Evolutionary conservation across 768 basidiomycete genomes (phyloP).

Genomic region (Mycena polygramma): DNA sequence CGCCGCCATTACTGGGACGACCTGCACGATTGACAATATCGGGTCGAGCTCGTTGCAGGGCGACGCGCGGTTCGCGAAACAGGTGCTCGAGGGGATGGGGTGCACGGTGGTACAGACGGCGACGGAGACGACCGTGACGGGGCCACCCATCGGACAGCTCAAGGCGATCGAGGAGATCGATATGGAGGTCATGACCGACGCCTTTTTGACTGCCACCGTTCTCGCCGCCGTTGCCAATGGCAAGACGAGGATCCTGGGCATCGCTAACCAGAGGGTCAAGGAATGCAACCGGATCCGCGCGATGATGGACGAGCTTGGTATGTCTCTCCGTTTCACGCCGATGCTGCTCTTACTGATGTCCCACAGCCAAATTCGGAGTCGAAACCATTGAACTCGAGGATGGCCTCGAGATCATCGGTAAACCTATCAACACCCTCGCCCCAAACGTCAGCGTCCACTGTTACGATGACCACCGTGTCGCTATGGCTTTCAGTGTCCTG

Average conservation of each 20-base stretch:
- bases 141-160: constrained; percentile 86
- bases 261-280: constrained; percentile 98
- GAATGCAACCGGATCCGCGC: constrained; percentile 97
- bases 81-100: constrained; percentile 95
- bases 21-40: constrained; percentile 94
- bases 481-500: constrained; percentile 97
- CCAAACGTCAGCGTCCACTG: constrained; percentile 88
- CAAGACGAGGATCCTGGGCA: constrained; percentile 89
- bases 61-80: constrained; percentile 96
- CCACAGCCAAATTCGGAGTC: constrained; percentile 92
- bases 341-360: constrained; percentile 13
- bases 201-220: constrained; percentile 95
- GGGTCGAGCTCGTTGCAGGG: constrained; percentile 93
- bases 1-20: constrained; percentile 97
- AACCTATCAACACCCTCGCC: constrained; percentile 72
- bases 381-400: constrained; percentile 93
- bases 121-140: constrained; percentile 91
- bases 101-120: constrained; percentile 91
- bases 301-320: constrained; percentile 96
- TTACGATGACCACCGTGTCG: constrained; percentile 98
- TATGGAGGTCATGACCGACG: constrained; percentile 99
- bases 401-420: constrained; percentile 91
- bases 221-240: constrained; percentile 86
- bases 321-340: constrained; percentile 39
- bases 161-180: constrained; percentile 89